These are phyloP conservation scores for Massariosphaeria phaeospora DNA, from an alignment of 495 filamentous ascomycete genomes.

Conservation along the genomic window DNA sequence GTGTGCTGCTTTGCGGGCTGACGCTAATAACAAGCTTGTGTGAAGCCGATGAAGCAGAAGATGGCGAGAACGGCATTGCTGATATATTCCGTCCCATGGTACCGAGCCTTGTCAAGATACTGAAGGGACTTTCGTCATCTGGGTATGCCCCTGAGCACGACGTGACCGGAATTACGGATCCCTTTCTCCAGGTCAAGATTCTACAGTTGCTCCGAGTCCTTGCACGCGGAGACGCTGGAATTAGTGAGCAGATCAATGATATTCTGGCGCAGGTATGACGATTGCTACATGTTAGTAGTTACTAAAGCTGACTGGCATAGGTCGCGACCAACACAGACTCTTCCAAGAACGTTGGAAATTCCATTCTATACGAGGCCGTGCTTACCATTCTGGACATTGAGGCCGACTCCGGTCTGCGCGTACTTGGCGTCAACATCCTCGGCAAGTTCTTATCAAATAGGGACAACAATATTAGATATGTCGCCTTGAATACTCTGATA, in stretches of 20 bases:
- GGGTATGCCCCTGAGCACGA: conserved; percentile 98
- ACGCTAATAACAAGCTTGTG: conserved; percentile 90
- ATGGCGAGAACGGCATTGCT: conserved; percentile 75
- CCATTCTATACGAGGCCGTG: conserved; percentile 95
- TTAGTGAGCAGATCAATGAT: conserved; percentile 96
- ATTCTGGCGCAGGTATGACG: conserved; percentile 70
- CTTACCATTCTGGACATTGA: conserved; percentile 97
- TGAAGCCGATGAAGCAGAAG: conserved; percentile 86
- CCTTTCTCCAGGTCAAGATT: conserved; percentile 98
- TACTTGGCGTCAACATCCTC: conserved; percentile 94
- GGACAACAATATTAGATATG: conserved; percentile 99
- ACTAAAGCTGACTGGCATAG: conserved; percentile 24
- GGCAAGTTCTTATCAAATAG: conserved; percentile 96
- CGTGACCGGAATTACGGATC: conserved; percentile 95
- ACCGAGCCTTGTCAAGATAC: conserved; percentile 71
- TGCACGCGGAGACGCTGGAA: conserved; percentile 77
- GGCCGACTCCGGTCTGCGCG: conserved; percentile 87
- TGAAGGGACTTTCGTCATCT: conserved; percentile 87
- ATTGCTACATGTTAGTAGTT: not conserved
- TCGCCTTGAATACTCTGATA: conserved; percentile 92
- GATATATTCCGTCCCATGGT: conserved; percentile 84
- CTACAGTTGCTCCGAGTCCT: conserved; percentile 78
- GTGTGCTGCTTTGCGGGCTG: conserved; percentile 85
- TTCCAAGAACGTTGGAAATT: conserved; percentile 96
- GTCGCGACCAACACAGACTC: conserved; percentile 98